A percentile compares a stretch with the other conserved stretches of the same genome.
Evolutionary conservation across 441 rosid species (phyloP).

Genomic region (Breynia disticha): DNA sequence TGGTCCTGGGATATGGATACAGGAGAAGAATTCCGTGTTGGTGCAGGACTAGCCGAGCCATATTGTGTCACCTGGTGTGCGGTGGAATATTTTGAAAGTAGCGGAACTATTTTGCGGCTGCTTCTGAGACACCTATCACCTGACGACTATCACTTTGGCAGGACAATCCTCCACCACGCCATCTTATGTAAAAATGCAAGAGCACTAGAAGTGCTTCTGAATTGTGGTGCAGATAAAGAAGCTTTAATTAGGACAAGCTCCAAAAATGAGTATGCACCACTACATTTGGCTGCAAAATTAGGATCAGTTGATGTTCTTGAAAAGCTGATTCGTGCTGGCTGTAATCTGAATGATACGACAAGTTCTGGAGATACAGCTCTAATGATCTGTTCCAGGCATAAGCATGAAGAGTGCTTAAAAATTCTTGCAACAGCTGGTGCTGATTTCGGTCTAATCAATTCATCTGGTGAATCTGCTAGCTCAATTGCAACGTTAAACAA

Average conservation of each 20-base stretch:
- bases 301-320: too few species aligned
- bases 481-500: constrained; percentile 44
- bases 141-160: constrained; percentile 45
- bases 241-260: constrained; percentile 31
- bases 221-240: constrained; percentile 51
- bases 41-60: constrained; percentile 91
- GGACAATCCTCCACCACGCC: constrained; percentile 90
- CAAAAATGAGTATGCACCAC: constrained; percentile 43
- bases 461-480: constrained; percentile 36
- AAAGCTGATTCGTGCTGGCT: too few species aligned
- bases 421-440: constrained; percentile 66
- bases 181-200: constrained; percentile 63
- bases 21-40: constrained; percentile 86
- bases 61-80: constrained; percentile 86
- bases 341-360: too few species aligned
- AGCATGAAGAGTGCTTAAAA: constrained; percentile 47
- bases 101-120: constrained; percentile 58
- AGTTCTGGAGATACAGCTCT: constrained; percentile 49
- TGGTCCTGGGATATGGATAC: constrained; percentile 90
- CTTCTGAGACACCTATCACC: constrained; percentile 44
- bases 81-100: constrained; percentile 82
- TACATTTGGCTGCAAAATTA: constrained; percentile 33
- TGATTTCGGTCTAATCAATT: constrained; percentile 63
- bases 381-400: constrained; percentile 55
- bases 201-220: constrained; percentile 54